Percentiles rank a stretch among this genome's conserved stretches.
Evolutionary conservation across 768 basidiomycete genomes (phyloP).

Genomic region (Lyophyllum shimeji): DNA sequence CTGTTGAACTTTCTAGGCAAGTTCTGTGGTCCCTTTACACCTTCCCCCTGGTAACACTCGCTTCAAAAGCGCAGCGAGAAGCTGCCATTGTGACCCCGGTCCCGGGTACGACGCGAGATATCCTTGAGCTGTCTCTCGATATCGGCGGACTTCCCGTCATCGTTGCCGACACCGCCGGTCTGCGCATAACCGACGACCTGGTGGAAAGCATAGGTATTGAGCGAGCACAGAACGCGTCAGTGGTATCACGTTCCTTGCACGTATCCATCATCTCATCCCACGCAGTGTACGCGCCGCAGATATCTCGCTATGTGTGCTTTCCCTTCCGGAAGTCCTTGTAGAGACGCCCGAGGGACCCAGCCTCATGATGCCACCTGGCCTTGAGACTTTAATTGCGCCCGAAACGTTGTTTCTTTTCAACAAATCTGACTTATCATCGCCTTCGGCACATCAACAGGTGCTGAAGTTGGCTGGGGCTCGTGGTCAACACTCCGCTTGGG

Average conservation of each 20-base stretch:
- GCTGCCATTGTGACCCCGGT: constrained; percentile 88
- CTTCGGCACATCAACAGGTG: neutral
- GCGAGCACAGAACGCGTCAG: constrained; percentile 68
- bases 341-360: constrained; percentile 11
- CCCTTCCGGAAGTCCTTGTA: constrained; percentile 50
- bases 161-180: constrained; percentile 84
- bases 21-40: constrained; percentile 18
- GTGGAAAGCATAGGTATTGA: constrained; percentile 84
- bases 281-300: constrained; percentile 66
- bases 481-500: constrained; percentile 44
- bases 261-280: neutral
- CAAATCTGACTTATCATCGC: constrained; percentile 61
- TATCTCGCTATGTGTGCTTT: constrained; percentile 77
- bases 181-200: constrained; percentile 64
- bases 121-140: constrained; percentile 82
- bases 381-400: constrained; percentile 49
- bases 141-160: constrained; percentile 84
- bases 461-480: neutral
- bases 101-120: constrained; percentile 88
- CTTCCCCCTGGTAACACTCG: neutral
- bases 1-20: constrained; percentile 81
- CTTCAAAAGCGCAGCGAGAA: constrained; percentile 68
- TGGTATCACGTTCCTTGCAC: constrained; percentile 8
- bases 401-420: constrained; percentile 76
- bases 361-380: constrained; percentile 40